phyloP scores from a whole-genome alignment of 345 rosid species.

The Cardamine occulta region DNA sequence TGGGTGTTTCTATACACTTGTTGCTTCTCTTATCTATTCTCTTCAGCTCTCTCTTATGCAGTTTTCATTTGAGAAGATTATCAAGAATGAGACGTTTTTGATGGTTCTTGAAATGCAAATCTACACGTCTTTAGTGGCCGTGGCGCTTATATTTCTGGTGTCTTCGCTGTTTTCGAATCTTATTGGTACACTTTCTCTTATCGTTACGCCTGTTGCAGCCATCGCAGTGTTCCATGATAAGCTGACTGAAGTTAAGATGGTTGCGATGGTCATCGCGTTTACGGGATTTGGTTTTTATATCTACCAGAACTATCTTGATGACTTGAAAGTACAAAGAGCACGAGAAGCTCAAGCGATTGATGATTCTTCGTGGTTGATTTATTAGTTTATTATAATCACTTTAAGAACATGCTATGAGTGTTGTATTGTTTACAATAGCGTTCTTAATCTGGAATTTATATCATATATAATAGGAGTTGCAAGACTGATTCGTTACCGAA shows the following conservation, averaged over 20 bases:
- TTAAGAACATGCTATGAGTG: not conserved
- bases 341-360: conserved; percentile 17
- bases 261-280: conserved; percentile 45
- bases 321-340: conserved; percentile 47
- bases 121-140: conserved; percentile 49
- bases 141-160: conserved; percentile 45
- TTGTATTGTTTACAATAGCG: not conserved
- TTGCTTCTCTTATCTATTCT: conserved; percentile 78
- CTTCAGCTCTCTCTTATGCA: conserved; percentile 86
- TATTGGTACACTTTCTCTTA: conserved; percentile 40
- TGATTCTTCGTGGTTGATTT: conserved; percentile 1
- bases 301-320: conserved; percentile 50
- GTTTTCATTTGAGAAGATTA: conserved; percentile 65
- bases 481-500: no score
- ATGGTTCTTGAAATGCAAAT: conserved; percentile 58
- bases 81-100: conserved; percentile 32
- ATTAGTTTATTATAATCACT: not conserved
- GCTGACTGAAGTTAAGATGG: conserved; percentile 37
- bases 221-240: conserved; percentile 39
- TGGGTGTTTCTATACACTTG: conserved; percentile 62
- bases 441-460: no score
- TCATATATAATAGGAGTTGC: no score
- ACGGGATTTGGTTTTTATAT: conserved; percentile 49
- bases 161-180: conserved; percentile 51
- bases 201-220: conserved; percentile 45